Percentiles rank a stretch among this genome's conserved stretches.
Evolutionary conservation across 106 monocot species (phyloP).

Genomic region (Agapanthus africanus): DNA sequence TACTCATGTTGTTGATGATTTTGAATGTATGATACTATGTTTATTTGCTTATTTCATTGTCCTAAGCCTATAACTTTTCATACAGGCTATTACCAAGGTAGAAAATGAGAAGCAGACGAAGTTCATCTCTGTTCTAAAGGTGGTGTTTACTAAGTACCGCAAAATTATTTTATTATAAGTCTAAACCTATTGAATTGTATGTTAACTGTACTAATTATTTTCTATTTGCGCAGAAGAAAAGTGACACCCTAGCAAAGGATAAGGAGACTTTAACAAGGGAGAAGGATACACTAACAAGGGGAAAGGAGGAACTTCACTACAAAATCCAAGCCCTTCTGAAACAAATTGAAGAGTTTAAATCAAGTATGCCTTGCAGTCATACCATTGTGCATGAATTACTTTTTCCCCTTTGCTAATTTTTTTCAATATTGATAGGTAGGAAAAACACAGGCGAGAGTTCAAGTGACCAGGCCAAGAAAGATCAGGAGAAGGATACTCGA

Average conservation of each 20-base stretch:
- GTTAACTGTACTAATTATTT: no score
- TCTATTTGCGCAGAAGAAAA: conserved; percentile 43
- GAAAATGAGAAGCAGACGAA: conserved; percentile 66
- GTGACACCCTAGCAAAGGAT: conserved; percentile 35
- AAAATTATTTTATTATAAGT: no score
- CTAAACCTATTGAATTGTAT: no score
- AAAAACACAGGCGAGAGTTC: conserved; percentile 34
- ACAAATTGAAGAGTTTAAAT: conserved; percentile 77
- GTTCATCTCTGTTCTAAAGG: conserved; percentile 27
- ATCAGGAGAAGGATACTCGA: conserved; percentile 83
- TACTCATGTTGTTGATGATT: conserved; percentile 2
- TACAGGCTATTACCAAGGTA: conserved; percentile 40
- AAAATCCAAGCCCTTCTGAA: conserved; percentile 71
- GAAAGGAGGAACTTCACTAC: conserved; percentile 59
- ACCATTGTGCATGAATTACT: conserved; percentile 3
- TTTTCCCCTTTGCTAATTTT: conserved; percentile 9
- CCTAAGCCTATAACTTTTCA: background rate
- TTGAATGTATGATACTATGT: background rate
- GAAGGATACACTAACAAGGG: conserved; percentile 44
- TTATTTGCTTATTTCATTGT: background rate
- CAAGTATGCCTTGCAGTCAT: conserved; percentile 44
- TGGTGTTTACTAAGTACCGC: no score
- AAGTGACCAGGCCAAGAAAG: conserved; percentile 52
- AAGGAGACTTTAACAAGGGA: conserved; percentile 49
- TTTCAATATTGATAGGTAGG: conserved; percentile 36